phyloP scores from a whole-genome alignment of 768 basidiomycete species.

The Podaxis mareebaensis region DNA sequence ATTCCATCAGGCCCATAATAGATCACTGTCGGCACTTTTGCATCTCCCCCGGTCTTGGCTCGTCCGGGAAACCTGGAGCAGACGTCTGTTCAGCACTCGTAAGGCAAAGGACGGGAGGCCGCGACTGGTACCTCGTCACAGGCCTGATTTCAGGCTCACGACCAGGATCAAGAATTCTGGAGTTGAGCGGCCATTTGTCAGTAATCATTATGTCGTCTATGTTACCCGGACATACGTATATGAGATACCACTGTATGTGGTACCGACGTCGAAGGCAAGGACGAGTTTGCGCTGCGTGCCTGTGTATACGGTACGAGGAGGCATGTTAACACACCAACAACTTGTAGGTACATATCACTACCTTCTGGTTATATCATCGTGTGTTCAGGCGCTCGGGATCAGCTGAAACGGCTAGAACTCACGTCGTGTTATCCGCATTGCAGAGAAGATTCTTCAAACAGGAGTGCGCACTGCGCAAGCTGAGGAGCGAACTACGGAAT shows the following conservation, averaged over 20 bases:
- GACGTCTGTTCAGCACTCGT: not conserved
- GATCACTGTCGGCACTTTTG: slow-evolving; percentile 32
- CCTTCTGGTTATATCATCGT: no score
- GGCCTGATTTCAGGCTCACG: slow-evolving; percentile 34
- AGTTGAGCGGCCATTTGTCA: not conserved
- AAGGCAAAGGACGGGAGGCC: slow-evolving; percentile 19
- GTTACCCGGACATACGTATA: slow-evolving; percentile 28
- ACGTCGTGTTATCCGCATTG: no score
- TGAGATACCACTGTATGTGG: slow-evolving; percentile 48
- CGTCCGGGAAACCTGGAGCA: slow-evolving; percentile 24
- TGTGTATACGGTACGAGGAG: slow-evolving; percentile 30
- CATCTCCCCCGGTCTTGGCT: slow-evolving; percentile 27
- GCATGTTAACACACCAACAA: not conserved
- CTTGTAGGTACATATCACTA: not conserved
- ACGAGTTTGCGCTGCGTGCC: slow-evolving; percentile 43
- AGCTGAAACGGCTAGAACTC: no score
- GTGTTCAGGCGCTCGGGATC: no score
- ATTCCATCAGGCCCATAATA: not conserved
- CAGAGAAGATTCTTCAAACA: no score
- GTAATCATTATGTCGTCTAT: not conserved
- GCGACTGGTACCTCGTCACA: slow-evolving; percentile 35
- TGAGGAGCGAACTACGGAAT: no score
- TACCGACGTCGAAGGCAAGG: slow-evolving; percentile 51
- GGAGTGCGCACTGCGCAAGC: no score
- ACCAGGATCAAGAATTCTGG: slow-evolving; percentile 37